Evolutionary conservation across 78 protist species (phyloP).

Genomic region (Guillardia theta): DNA sequence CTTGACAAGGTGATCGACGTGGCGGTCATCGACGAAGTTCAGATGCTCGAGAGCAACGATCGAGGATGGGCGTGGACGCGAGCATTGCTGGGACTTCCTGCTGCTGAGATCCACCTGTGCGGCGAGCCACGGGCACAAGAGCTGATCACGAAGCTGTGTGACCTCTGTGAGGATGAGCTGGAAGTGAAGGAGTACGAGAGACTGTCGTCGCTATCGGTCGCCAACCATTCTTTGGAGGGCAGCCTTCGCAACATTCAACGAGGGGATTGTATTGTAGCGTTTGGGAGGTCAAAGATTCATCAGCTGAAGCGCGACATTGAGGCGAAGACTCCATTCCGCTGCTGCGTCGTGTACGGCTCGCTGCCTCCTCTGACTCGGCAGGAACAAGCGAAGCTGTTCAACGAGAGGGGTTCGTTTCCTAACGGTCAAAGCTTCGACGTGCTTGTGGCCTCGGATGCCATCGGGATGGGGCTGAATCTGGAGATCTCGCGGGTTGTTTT

Average conservation of each 20-base stretch:
- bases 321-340: background rate
- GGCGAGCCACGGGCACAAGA: constrained; percentile 72
- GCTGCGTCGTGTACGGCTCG: constrained; percentile 18
- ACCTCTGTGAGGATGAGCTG: constrained; percentile 63
- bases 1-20: constrained; percentile 58
- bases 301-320: background rate
- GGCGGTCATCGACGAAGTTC: constrained; percentile 83
- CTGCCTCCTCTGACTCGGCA: constrained; percentile 32
- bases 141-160: constrained; percentile 54
- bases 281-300: too few species aligned
- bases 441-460: constrained; percentile 81
- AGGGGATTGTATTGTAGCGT: too few species aligned
- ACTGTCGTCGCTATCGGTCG: too few species aligned
- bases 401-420: background rate
- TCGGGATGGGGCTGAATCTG: constrained; percentile 86
- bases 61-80: constrained; percentile 89
- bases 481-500: constrained; percentile 59
- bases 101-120: constrained; percentile 78
- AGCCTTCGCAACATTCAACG: too few species aligned
- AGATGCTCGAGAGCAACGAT: background rate
- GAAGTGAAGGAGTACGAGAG: background rate
- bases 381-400: constrained; percentile 17
- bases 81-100: constrained; percentile 80
- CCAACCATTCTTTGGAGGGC: too few species aligned
- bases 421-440: background rate